phyloP scores from a whole-genome alignment of 2,329 filamentous ascomycete species.

The Didymellaceae sp. region DNA sequence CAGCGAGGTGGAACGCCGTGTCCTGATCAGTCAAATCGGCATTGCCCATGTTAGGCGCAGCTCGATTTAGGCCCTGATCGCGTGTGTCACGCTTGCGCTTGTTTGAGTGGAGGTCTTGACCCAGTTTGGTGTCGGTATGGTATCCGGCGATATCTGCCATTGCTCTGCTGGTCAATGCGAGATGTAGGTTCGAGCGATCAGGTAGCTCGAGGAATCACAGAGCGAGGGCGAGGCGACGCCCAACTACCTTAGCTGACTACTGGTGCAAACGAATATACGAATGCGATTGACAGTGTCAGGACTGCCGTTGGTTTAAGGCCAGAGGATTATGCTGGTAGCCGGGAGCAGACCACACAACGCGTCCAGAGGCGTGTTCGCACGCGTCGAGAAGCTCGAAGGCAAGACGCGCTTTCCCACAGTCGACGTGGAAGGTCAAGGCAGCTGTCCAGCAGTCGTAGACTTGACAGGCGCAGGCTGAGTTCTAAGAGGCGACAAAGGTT shows the following conservation, averaged over 20 bases:
- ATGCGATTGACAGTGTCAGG: conserved; percentile 23
- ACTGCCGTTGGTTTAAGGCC: conserved; percentile 24
- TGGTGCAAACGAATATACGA: conserved; percentile 8
- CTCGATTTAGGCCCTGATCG: conserved; percentile 50
- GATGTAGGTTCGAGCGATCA: conserved; percentile 6
- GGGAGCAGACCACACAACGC: conserved; percentile 25
- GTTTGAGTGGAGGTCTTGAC: conserved; percentile 43
- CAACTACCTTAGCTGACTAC: not conserved
- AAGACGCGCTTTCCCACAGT: conserved; percentile 24
- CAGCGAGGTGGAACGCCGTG: conserved; percentile 48
- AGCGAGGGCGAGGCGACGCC: not conserved
- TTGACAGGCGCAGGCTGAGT: conserved; percentile 37
- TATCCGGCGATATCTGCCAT: conserved; percentile 51
- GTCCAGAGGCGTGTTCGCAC: conserved; percentile 28
- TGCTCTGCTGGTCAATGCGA: conserved; percentile 2
- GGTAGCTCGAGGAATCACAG: not conserved
- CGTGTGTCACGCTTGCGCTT: conserved; percentile 57
- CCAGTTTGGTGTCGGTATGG: conserved; percentile 46
- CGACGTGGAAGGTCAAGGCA: conserved; percentile 35
- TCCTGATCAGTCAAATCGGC: conserved; percentile 47
- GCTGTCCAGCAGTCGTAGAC: conserved; percentile 36
- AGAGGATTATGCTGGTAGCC: conserved; percentile 28
- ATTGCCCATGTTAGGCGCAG: conserved; percentile 45
- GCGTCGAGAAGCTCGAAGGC: conserved; percentile 32
- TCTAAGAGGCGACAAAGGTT: conserved; percentile 44